Evolutionary conservation across 352 stramenopile genomes (phyloP).

Genomic region (Thalassiosira livingstoniorum): DNA sequence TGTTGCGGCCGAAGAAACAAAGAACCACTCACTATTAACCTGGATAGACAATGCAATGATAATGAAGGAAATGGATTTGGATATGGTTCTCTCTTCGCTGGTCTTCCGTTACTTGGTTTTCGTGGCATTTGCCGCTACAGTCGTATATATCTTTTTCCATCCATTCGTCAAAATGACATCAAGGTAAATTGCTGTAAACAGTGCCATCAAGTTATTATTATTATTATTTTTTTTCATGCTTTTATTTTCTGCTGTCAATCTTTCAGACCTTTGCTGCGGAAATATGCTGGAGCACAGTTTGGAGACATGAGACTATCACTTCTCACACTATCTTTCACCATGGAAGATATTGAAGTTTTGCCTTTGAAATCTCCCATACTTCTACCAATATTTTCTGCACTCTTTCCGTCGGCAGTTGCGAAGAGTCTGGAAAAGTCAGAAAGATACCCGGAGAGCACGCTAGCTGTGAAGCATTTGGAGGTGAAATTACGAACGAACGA

Average conservation of each 20-base stretch:
- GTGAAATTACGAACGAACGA: constrained; percentile 19
- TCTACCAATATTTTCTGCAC: constrained; percentile 21
- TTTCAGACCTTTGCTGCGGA: constrained; percentile 30
- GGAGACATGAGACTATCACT: constrained; percentile 25
- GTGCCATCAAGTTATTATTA: neutral
- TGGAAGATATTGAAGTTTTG: constrained; percentile 29
- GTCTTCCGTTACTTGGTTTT: neutral
- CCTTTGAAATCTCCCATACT: constrained; percentile 40
- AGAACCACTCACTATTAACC: no score
- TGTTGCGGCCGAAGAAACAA: no score
- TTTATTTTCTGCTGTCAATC: neutral
- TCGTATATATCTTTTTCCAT: constrained; percentile 16
- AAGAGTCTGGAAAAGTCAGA: constrained; percentile 21
- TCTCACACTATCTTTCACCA: constrained; percentile 25
- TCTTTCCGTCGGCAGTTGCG: constrained; percentile 48
- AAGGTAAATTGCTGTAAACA: constrained; percentile 18
- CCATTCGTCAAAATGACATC: constrained; percentile 31
- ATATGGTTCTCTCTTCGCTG: no score
- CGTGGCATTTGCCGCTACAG: neutral
- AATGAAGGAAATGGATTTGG: no score
- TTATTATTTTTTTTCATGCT: neutral
- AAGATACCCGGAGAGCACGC: constrained; percentile 42
- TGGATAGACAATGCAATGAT: no score
- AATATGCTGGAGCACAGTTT: constrained; percentile 47
- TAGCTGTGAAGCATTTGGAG: constrained; percentile 33